Evolutionary conservation across 2,329 filamentous ascomycete species (phyloP).

Genomic region (Nemania diffusa): DNA sequence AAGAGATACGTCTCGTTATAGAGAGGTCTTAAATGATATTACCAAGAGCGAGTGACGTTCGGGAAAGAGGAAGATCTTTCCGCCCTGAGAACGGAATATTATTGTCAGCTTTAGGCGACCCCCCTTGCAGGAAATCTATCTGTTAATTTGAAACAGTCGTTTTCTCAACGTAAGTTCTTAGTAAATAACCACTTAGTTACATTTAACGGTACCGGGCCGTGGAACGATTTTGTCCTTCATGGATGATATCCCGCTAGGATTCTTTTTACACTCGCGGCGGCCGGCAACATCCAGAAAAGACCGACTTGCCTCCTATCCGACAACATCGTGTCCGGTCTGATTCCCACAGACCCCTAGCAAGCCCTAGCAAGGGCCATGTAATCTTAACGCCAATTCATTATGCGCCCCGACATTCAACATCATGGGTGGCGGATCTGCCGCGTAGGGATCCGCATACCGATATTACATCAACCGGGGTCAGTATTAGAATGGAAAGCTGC

Average conservation of each 20-base stretch:
- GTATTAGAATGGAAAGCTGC: slow-evolving; percentile 9
- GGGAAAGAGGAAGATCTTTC: slow-evolving; percentile 48
- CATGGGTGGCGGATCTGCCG: slow-evolving; percentile 18
- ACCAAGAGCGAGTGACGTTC: slow-evolving; percentile 38
- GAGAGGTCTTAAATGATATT: slow-evolving; percentile 7
- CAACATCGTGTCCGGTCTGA: neutral
- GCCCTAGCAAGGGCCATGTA: neutral
- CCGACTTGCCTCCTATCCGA: slow-evolving; percentile 17
- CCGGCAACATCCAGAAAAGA: neutral
- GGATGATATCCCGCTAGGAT: neutral
- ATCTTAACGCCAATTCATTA: slow-evolving; percentile 7
- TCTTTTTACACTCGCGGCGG: slow-evolving; percentile 4
- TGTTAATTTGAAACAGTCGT: slow-evolving; percentile 44
- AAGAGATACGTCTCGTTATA: neutral
- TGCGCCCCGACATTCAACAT: neutral
- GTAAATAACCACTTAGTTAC: slow-evolving; percentile 1
- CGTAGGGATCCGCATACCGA: slow-evolving; percentile 22
- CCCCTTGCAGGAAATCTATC: slow-evolving; percentile 33
- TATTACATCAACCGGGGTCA: slow-evolving; percentile 17
- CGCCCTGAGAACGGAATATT: slow-evolving; percentile 47
- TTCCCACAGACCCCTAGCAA: neutral
- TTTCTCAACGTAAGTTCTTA: slow-evolving; percentile 17
- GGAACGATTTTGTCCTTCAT: slow-evolving; percentile 10
- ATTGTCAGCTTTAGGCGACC: slow-evolving; percentile 43
- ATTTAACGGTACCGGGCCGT: slow-evolving; percentile 18